A percentile compares a stretch with the other conserved stretches of the same genome.
These are phyloP conservation scores for Colletotrichum sp. DNA, from an alignment of 2,329 filamentous ascomycete species.

Conservation along the genomic window DNA sequence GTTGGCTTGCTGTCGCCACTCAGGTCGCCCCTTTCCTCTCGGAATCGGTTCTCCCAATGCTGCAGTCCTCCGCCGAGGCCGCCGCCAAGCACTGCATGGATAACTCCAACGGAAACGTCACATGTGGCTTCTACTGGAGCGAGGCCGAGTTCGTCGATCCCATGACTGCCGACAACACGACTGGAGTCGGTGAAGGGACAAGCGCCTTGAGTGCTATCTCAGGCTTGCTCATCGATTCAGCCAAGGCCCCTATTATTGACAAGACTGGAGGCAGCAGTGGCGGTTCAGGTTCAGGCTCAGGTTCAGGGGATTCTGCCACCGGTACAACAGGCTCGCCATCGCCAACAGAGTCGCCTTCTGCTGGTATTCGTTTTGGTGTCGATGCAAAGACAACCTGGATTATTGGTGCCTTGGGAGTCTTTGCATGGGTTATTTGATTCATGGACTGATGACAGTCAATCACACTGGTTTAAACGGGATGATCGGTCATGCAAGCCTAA, in stretches of 20 bases:
- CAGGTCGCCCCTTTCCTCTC: constrained; percentile 55
- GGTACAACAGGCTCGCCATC: background rate
- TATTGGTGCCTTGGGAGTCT: background rate
- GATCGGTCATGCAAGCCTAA: background rate
- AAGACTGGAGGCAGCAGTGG: background rate
- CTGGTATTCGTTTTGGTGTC: background rate
- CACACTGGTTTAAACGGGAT: background rate
- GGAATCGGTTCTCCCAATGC: constrained; percentile 46
- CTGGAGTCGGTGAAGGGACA: constrained; percentile 53
- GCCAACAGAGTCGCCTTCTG: background rate
- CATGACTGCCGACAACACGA: constrained; percentile 49
- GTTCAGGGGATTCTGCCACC: background rate
- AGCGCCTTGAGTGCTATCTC: constrained; percentile 48
- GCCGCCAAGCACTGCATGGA: constrained; percentile 55
- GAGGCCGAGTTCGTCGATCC: constrained; percentile 30
- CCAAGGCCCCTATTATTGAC: background rate
- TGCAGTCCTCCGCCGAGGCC: constrained; percentile 52
- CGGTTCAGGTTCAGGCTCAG: background rate
- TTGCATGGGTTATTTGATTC: background rate
- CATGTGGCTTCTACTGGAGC: constrained; percentile 56
- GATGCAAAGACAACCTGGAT: background rate
- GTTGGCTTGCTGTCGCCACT: constrained; percentile 55
- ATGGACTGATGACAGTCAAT: too few relatives aligned
- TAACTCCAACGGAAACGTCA: constrained; percentile 38
- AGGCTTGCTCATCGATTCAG: constrained; percentile 36